Evolutionary conservation across 108 stramenopile species (phyloP), one percentile per base, ranked within the genome.

Genomic region (Pelagomonas calceolata): DNA sequence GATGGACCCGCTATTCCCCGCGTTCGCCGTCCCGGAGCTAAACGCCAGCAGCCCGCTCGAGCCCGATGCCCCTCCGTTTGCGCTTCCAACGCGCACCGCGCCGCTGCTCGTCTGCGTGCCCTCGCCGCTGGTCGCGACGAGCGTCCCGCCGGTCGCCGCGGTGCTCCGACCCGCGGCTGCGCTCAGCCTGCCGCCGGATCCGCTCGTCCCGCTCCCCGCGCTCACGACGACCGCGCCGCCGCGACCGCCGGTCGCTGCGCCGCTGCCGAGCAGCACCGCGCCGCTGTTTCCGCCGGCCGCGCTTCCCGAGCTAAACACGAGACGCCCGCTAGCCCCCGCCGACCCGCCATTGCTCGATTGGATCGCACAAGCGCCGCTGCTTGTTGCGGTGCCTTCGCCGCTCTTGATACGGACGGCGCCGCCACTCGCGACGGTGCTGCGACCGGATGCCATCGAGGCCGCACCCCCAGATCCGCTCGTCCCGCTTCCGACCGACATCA

Each of bases 211-310:
- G 29, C 30, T 32, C n/a, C 73, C 73, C 9, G 65, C 73, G 29
- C 29, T 68, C 10, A 74, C 36, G 26, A 26, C 10, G 36, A 74
- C 34, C 1, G 10, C 12, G 1, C 73, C 73, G 1, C 63, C 73
- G 4, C 67, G n/a, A 26, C 73, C 73, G 9, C 31, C 33, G 15
- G 73, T 60, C 32, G 68, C 73, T 4, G 63, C 35, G 5, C 73
- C 73, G 1, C 26, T n/a, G 4, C 73, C 73, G 17, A 74, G 18
- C 16, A 18, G 65, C 9, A 74, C 0, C 66, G 67, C 9, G 0
- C 73, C 73, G 66, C 30, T 68, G 67, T 74, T 74, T 34, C 73
- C 73, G 3, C 30, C 33, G 12, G 10, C 68, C 29, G 73, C 66
- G 31, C 34, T 36, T 16, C 73, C 73, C 4, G 73, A 51, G 68